phyloP scores from a whole-genome alignment of 164 flowering plant species.

The Akebia trifoliata region DNA sequence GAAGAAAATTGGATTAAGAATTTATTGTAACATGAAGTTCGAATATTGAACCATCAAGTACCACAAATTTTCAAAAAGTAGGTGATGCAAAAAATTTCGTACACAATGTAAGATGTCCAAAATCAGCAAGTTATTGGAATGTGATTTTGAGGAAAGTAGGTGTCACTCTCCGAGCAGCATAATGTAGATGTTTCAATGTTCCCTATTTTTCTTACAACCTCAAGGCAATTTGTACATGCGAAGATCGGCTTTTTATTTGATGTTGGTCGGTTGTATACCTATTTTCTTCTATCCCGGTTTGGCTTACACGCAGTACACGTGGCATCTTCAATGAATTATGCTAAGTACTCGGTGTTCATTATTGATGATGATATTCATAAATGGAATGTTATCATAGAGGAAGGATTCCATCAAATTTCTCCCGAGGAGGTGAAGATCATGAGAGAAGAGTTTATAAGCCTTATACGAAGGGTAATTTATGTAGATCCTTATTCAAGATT shows the following conservation, averaged over 20 bases:
- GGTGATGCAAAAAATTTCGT: too few relatives aligned
- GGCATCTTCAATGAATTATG: conserved; percentile 84
- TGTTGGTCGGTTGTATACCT: conserved; percentile 95
- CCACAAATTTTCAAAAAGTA: too few relatives aligned
- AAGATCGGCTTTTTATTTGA: conserved; percentile 85
- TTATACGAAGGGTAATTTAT: conserved; percentile 72
- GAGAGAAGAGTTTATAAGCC: conserved; percentile 82
- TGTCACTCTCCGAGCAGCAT: conserved; percentile 86
- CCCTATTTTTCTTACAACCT: conserved; percentile 86
- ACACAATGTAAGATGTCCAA: conserved; percentile 67
- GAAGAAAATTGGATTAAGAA: too few relatives aligned
- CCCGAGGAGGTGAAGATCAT: conserved; percentile 64
- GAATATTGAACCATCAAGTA: too few relatives aligned
- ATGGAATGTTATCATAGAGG: conserved; percentile 64
- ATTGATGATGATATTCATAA: conserved; percentile 79
- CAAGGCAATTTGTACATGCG: conserved; percentile 91
- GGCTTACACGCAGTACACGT: conserved; percentile 84
- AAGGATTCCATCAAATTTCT: conserved; percentile 52
- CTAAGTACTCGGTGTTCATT: conserved; percentile 81
- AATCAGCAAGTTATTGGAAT: conserved; percentile 70
- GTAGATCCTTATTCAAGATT: conserved; percentile 86
- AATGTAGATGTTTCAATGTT: conserved; percentile 91
- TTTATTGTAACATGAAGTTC: too few relatives aligned
- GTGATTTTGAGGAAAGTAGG: conserved; percentile 83
- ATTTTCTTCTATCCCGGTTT: conserved; percentile 94